Percentiles rank a stretch among this genome's conserved stretches.
These are phyloP conservation scores for Tuber microsphaerosporum DNA, from an alignment of 495 filamentous ascomycete genomes.

Conservation along the genomic window DNA sequence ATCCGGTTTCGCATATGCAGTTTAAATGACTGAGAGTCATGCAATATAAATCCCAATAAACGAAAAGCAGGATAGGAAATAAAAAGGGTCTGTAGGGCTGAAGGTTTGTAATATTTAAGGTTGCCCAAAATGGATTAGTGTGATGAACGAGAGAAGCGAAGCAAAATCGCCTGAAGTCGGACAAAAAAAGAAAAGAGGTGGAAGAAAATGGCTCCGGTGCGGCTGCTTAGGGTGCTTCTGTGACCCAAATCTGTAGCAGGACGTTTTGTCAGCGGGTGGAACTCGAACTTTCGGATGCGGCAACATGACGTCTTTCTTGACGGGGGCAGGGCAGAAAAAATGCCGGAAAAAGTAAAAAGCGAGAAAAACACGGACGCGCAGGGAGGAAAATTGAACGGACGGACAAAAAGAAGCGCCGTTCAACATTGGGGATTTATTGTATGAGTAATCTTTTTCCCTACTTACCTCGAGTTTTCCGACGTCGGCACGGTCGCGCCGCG, in stretches of 20 bases:
- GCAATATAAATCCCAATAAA: slow-evolving; percentile 3
- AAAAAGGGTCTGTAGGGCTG: slow-evolving; percentile 12
- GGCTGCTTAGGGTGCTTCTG: slow-evolving; percentile 45
- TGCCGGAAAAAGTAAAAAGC: not conserved
- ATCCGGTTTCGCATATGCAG: slow-evolving; percentile 1
- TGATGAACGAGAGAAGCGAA: slow-evolving; percentile 10
- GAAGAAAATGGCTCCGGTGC: slow-evolving; percentile 8
- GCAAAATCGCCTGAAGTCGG: slow-evolving; percentile 14
- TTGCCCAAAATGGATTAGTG: slow-evolving; percentile 25
- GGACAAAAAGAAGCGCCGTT: not conserved
- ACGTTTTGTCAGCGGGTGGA: slow-evolving; percentile 21
- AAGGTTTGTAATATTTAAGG: slow-evolving; percentile 10
- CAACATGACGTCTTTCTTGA: not conserved
- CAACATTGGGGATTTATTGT: not conserved
- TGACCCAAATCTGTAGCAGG: slow-evolving; percentile 56
- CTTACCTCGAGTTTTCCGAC: slow-evolving; percentile 95
- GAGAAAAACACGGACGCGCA: not conserved
- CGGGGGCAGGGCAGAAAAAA: not conserved
- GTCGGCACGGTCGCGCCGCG: slow-evolving; percentile 65
- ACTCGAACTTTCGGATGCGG: not conserved
- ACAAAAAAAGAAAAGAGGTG: slow-evolving; percentile 13
- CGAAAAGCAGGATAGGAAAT: slow-evolving; percentile 8
- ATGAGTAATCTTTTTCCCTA: not conserved
- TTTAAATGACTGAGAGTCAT: not conserved
- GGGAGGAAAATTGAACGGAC: not conserved